A percentile compares a stretch with the other conserved stretches of the same genome.
Evolutionary conservation across 371 early-diverging fungal species (phyloP).

Genomic region (Funneliformis caledonium): DNA sequence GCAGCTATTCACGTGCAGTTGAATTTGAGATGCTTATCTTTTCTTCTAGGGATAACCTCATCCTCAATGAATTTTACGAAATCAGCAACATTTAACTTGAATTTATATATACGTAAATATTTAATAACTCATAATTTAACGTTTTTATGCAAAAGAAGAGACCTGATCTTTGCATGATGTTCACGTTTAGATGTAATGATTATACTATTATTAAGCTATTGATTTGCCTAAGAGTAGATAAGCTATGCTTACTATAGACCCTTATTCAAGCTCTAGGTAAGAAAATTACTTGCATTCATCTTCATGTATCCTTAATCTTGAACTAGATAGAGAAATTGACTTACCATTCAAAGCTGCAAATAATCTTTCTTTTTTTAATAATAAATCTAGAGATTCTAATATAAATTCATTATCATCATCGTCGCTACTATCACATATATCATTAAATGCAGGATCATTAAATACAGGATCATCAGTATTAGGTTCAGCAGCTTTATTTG

Average conservation of each 20-base stretch:
- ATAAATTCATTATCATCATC: constrained; percentile 2
- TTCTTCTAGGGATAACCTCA: constrained; percentile 11
- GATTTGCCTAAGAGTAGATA: constrained; percentile 24
- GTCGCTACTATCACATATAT: no score
- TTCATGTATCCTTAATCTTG: background rate
- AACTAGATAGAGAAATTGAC: constrained; percentile 22
- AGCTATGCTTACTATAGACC: constrained; percentile 8
- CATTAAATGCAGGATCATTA: no score
- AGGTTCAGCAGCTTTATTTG: background rate
- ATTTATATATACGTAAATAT: constrained; percentile 5
- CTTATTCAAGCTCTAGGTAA: background rate
- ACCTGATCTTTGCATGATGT: background rate
- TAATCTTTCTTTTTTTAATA: background rate
- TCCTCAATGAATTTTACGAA: constrained; percentile 22
- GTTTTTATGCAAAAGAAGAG: background rate
- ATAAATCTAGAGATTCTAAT: constrained; percentile 1
- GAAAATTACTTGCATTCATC: background rate
- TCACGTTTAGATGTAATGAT: background rate
- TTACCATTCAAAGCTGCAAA: background rate
- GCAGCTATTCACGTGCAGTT: constrained; percentile 14
- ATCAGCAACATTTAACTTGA: background rate
- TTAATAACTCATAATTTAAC: background rate
- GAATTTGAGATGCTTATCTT: constrained; percentile 1
- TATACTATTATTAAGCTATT: background rate
- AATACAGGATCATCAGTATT: background rate